These are phyloP conservation scores for Clarireedia hainanense DNA, from an alignment of 2,329 filamentous ascomycete species.

Conservation along the genomic window DNA sequence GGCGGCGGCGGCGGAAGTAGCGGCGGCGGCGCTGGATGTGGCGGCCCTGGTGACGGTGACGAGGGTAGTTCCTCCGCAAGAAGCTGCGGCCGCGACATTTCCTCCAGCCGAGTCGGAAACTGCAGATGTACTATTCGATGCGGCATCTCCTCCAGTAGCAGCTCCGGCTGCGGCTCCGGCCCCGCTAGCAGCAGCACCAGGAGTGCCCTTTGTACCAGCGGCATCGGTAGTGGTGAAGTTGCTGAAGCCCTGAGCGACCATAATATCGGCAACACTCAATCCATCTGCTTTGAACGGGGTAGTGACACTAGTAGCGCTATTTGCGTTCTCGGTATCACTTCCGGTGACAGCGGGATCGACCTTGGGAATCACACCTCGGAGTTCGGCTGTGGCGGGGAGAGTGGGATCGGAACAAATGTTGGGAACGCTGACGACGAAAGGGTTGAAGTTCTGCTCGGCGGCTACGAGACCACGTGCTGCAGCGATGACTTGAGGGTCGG, in stretches of 20 bases:
- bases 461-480: conserved; percentile 56
- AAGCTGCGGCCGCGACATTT: conserved; percentile 1
- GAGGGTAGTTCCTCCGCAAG: conserved; percentile 16
- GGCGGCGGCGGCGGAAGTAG: background rate
- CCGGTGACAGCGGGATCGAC: conserved; percentile 57
- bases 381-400: conserved; percentile 51
- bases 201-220: conserved; percentile 32
- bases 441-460: conserved; percentile 69
- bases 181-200: background rate
- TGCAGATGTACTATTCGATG: conserved; percentile 8
- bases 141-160: conserved; percentile 8
- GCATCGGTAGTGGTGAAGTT: conserved; percentile 44
- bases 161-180: background rate
- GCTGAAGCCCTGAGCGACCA: conserved; percentile 53
- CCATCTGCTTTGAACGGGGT: conserved; percentile 51
- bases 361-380: conserved; percentile 59
- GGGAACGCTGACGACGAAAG: conserved; percentile 50
- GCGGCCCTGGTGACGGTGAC: conserved; percentile 10
- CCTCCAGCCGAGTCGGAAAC: conserved; percentile 8
- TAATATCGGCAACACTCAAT: conserved; percentile 58
- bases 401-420: conserved; percentile 56
- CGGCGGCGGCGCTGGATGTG: background rate
- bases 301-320: conserved; percentile 43
- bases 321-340: conserved; percentile 50
- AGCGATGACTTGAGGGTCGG: conserved; percentile 48